A percentile compares a stretch with the other conserved stretches of the same genome.
Conservation (phyloP, 768 basidiomycete species). For the Lanmaoa pseudosensibilis region DNA sequence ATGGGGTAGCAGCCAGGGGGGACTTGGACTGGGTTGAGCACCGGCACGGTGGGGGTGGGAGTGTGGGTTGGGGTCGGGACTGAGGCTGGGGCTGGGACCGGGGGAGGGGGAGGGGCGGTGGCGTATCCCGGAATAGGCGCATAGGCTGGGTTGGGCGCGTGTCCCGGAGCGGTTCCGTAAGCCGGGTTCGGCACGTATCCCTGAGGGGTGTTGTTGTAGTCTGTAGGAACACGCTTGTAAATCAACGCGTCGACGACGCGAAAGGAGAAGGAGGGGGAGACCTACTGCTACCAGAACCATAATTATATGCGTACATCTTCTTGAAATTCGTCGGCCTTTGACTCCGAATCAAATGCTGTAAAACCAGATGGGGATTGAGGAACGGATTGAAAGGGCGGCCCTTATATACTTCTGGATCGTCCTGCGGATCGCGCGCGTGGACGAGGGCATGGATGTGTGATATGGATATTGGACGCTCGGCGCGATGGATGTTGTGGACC, state of each 20-base stretch:
- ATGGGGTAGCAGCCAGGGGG: conserved; percentile 21
- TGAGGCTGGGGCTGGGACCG: not conserved
- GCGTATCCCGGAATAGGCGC: not conserved
- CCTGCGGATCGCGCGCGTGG: conserved; percentile 3
- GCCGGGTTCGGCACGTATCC: not conserved
- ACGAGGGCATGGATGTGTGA: not conserved
- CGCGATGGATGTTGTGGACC: conserved; percentile 2
- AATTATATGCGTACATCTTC: conserved; percentile 6
- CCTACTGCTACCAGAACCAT: conserved; percentile 5
- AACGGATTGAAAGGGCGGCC: not conserved
- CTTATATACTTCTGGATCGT: conserved; percentile 10
- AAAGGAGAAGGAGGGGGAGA: not conserved
- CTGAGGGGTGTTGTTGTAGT: not conserved
- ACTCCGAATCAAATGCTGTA: not conserved
- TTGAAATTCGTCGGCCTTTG: not conserved
- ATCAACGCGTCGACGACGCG: not conserved
- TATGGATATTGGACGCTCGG: not conserved
- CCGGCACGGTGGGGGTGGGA: not conserved
- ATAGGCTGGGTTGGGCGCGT: not conserved
- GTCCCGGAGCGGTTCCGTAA: not conserved
- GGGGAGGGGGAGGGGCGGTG: not conserved
- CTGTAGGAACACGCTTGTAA: not conserved
- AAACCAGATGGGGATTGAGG: not conserved
- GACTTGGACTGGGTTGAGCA: conserved; percentile 15
- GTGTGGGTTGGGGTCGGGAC: not conserved